Conservation (phyloP, 2,329 filamentous ascomycete genomes). For the Penicillium sp. region DNA sequence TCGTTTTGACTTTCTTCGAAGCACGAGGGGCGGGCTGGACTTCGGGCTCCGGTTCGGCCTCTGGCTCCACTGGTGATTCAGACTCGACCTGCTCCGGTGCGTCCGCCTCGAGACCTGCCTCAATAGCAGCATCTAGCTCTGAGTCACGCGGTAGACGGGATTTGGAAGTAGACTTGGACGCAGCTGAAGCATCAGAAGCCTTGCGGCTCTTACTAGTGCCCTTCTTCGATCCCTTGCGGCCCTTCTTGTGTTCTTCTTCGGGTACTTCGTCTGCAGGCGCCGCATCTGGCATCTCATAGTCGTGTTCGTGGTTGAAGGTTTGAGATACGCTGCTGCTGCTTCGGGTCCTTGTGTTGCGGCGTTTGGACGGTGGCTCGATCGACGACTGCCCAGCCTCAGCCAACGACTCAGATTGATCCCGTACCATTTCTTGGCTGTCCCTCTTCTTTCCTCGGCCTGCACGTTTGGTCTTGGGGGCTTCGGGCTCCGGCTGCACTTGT, state of each 20-base stretch:
- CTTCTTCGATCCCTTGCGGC: slow-evolving; percentile 41
- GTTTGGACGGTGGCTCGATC: slow-evolving; percentile 54
- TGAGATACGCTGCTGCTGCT: slow-evolving; percentile 49
- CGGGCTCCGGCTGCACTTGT: slow-evolving; percentile 26
- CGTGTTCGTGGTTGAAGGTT: slow-evolving; percentile 28
- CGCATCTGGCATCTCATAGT: slow-evolving; percentile 41
- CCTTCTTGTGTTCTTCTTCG: slow-evolving; percentile 45
- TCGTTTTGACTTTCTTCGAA: slow-evolving; percentile 30
- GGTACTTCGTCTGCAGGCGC: slow-evolving; percentile 18
- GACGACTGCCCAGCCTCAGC: slow-evolving; percentile 20
- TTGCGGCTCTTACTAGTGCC: slow-evolving; percentile 50
- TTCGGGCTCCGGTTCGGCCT: slow-evolving; percentile 15
- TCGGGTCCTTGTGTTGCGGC: slow-evolving; percentile 55
- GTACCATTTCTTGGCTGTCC: slow-evolving; percentile 8
- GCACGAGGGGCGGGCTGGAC: slow-evolving; percentile 13
- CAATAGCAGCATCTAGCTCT: slow-evolving; percentile 65
- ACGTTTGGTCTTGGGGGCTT: slow-evolving; percentile 21
- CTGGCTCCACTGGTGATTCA: slow-evolving; percentile 32
- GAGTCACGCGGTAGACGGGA: slow-evolving; percentile 58
- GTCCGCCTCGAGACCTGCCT: slow-evolving; percentile 63
- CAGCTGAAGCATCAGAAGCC: slow-evolving; percentile 47
- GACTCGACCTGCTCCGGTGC: slow-evolving; percentile 44
- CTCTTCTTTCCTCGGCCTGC: not conserved
- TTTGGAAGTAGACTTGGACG: slow-evolving; percentile 50
- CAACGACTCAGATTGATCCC: slow-evolving; percentile 22